phyloP scores from a whole-genome alignment of 139 green algal species.

The Prasinococcaceae sp. region DNA sequence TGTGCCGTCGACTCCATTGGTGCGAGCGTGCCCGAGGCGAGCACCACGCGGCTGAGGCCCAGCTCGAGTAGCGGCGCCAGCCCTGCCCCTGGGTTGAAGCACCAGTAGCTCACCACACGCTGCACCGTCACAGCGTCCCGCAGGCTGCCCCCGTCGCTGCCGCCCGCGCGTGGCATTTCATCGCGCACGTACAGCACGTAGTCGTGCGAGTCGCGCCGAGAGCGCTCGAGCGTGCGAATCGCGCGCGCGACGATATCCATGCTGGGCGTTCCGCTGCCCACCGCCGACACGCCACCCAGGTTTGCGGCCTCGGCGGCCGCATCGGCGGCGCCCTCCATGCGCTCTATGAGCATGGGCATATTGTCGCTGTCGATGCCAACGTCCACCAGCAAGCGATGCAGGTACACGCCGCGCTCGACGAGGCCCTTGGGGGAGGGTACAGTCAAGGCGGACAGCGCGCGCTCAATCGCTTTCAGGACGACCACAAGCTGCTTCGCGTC shows the following conservation, averaged over 20 bases:
- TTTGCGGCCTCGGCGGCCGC: too few relatives aligned
- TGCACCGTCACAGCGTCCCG: too few relatives aligned
- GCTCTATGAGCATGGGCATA: neutral
- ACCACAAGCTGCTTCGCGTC: neutral
- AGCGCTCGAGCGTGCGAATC: too few relatives aligned
- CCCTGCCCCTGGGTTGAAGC: conserved; percentile 56
- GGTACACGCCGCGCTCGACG: conserved; percentile 26
- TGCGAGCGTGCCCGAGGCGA: conserved; percentile 81
- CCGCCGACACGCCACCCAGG: too few relatives aligned
- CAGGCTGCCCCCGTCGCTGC: too few relatives aligned
- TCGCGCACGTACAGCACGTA: too few relatives aligned
- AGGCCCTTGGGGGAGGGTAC: too few relatives aligned
- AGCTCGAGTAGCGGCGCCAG: conserved; percentile 39
- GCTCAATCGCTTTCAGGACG: conserved; percentile 12
- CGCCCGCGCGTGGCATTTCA: too few relatives aligned
- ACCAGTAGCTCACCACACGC: conserved; percentile 79
- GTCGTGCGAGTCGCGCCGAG: too few relatives aligned
- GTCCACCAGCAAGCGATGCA: conserved; percentile 34
- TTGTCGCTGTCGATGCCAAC: conserved; percentile 8
- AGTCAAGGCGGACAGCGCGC: neutral
- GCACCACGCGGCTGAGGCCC: conserved; percentile 54
- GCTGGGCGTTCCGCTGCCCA: too few relatives aligned
- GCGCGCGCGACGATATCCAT: too few relatives aligned
- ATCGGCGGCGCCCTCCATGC: too few relatives aligned
- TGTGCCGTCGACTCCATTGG: conserved; percentile 71